Evolutionary conservation across 108 stramenopile genomes (phyloP), one percentile per base, ranked within the genome.

Genomic region (Skeletonema tropicum): DNA sequence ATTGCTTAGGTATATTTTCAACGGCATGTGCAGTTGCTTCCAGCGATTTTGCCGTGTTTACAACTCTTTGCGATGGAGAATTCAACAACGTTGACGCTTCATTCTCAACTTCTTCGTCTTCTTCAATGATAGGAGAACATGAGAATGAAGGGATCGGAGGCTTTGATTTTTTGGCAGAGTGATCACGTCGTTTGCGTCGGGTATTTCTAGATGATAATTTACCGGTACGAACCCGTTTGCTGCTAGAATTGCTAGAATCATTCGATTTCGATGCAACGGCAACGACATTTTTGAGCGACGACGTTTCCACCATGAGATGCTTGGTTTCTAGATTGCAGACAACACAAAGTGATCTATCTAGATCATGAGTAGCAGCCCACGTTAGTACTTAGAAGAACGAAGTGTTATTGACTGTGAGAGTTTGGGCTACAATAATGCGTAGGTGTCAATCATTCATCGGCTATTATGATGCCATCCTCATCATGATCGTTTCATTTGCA

Each of bases 151-250:
- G 76, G 11, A 77, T 77, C 26, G 76, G 76, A 55, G 52, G 21
- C 52, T 55, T 55, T 2, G 10, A 55, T 8, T 55, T 55, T 55
- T 55, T 55, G 41, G 70, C 57, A 39, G 63, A 48, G 21, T 63
- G 46, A 9, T 42, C 72, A 33, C 23, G 41, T 49, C 64, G 69
- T 58, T 74, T 74, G 64, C 69, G 61, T 12, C 76, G 68, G 52
- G 52, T 45, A 55, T 77, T 62, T 25, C 76, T 68, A 42, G 76
- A 76, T 35, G 76, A 77, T 13, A 77, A 62, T 58, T 77, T 77
- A 15, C 64, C 64, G 9, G 48, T 55, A 25, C 52, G 23, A 25
- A 2, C 59, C 35, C 59, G 15, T 45, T 60, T 31, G 26, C 26
- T 29, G 26, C 26, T 29, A 29, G n/a, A n/a, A 58, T 60, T 15